Base-by-base conservation (phyloP, 1,139 yeast genomes). In the Diutina siamensis region DNA sequence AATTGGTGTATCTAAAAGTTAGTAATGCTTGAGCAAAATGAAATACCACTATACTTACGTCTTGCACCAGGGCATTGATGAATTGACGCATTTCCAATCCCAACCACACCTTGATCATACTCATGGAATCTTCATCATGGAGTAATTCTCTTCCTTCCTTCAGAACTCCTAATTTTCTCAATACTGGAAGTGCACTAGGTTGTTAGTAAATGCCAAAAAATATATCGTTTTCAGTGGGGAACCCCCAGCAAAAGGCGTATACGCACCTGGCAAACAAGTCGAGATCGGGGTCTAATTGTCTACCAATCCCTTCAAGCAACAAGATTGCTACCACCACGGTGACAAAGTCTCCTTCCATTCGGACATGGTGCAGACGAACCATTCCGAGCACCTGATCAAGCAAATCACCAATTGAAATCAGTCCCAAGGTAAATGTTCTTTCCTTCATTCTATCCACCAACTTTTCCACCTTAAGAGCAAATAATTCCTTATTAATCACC, bases 281-380 rank as follows among this genome's bases (percentile, higher is more conserved):
- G 57, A 92, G 71, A 44, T 86, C 79, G 2, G 97, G 97, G 62
- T 92, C 95, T 48, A 92, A 69, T 61, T 85, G 95, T 59, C 97
- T 72, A 19, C 98, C 98, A 47, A 92, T 85, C 13, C 98, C 98
- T 63, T 92, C 98, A 48, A 92, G 65, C 49, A 92, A 69, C 46
- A 92, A 64, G 34, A 92, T 88, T 1, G 97, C 95, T 36, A 92
- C 88, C 17, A 92, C 84, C 25, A 94, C 95, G 22, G 95, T 87
- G 44, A 92, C 82, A 57, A 92, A 92, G 60, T 92, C 98, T 7
- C 95, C 94, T 57, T 92, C 99, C 96, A 94, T 85, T 58, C 97
- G 74, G 19, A 92, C 98, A 61, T 94, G 99, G 60, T 92, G 98
- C 17, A 71, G 69, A 48, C 97, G 72, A 17, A 94, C 97, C 97